Evolutionary conservation across 2,329 filamentous ascomycete genomes (phyloP), one percentile per base, ranked within the genome.

Genomic region (Chaetomium strumarium): DNA sequence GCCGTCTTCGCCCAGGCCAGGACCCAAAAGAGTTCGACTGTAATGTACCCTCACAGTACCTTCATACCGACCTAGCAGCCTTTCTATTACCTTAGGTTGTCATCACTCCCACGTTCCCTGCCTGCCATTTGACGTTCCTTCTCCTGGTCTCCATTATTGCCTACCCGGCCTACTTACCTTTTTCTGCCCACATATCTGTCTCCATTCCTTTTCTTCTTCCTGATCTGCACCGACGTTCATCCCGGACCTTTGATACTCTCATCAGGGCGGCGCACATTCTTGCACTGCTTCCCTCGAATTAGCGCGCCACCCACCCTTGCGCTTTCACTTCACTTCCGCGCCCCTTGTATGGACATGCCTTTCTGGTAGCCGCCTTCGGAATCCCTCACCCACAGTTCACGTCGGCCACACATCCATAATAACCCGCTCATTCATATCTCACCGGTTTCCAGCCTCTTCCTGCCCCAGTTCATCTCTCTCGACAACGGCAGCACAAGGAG

Each of bases 61-160:
- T 24, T 24, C 4, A 24, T 24, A 24, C 24, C 24, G 24, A 24
- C 24, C 24, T 24, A 24, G 7, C 24, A 24, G 7, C 24, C 24
- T 24, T 24, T 24, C 7, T 46, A 49, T 51, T 49, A 38, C 42
- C 46, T 47, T n/a, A n/a, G n/a, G n/a, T n/a, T 49, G 40, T 33
- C 38, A 50, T 55, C 38, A 38, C 55, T 48, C 47, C 30, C 36
- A 24, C 17, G 39, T 20, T 14, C 33, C 44, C 49, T 55, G 51
- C 52, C 54, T 60, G 53, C 53, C 55, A 60, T 60, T 63, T 59
- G 60, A 59, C 59, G 59, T 59, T 62, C 60, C 57, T 60, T 52
- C 55, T 51, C 53, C 54, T 54, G 34, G 58, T 58, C 57, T 61
- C 61, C 61, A 61, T 62, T 63, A 57, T 61, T 62, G 53, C 59